Conservation (phyloP, 345 rosid species). For the Zanthoxylum bungeanum region DNA sequence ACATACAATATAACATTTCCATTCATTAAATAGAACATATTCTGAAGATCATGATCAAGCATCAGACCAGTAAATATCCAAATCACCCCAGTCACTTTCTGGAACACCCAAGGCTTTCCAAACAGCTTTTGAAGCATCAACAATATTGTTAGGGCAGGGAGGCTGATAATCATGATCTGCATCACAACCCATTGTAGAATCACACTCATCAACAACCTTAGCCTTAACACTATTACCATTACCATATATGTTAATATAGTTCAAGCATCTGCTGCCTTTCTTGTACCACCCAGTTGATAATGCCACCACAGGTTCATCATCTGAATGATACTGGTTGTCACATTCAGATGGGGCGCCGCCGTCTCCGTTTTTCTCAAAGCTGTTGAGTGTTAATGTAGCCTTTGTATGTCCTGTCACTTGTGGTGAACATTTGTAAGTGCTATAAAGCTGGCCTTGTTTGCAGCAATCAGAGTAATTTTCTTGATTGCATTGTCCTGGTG, state of each 20-base stretch:
- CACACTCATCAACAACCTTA: conserved; percentile 32
- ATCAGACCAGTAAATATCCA: conserved; percentile 26
- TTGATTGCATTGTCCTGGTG: background rate
- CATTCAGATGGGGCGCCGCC: conserved; percentile 31
- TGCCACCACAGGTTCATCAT: conserved; percentile 21
- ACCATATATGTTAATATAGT: conserved; percentile 19
- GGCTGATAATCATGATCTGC: conserved; percentile 28
- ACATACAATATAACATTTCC: no score
- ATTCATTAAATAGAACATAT: no score
- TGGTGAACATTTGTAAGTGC: conserved; percentile 21
- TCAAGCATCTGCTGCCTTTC: conserved; percentile 17
- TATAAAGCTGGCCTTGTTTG: conserved; percentile 10
- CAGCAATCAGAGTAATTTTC: conserved; percentile 18
- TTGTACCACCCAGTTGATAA: conserved; percentile 38
- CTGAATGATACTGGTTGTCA: conserved; percentile 18
- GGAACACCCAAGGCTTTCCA: conserved; percentile 28
- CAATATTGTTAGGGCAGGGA: conserved; percentile 26
- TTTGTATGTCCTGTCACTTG: conserved; percentile 5
- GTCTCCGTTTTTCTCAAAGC: conserved; percentile 19
- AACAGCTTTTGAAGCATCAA: conserved; percentile 31
- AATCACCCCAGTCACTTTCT: background rate
- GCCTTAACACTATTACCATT: conserved; percentile 23
- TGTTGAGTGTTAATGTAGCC: conserved; percentile 21
- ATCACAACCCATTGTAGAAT: conserved; percentile 27
- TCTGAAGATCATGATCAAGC: no score